A percentile compares a stretch with the other conserved stretches of the same genome.
These are phyloP conservation scores for Penicillium sp. DNA, from an alignment of 2,329 filamentous ascomycete genomes.

Conservation along the genomic window DNA sequence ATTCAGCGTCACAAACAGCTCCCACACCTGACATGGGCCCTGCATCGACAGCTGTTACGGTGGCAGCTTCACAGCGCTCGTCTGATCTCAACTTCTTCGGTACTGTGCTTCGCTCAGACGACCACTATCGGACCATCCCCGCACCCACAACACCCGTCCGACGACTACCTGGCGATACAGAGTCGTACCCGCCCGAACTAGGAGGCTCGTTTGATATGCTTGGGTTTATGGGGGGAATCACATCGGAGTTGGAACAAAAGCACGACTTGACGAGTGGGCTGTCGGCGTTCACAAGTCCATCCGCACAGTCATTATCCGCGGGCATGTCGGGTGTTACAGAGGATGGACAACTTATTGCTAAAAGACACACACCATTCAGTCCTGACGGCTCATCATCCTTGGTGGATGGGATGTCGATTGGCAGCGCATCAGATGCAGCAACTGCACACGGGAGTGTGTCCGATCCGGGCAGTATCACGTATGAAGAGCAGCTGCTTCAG, in stretches of 20 bases:
- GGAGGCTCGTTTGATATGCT: conserved; percentile 32
- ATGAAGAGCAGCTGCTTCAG: conserved; percentile 30
- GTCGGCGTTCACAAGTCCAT: conserved; percentile 13
- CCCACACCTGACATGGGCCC: conserved; percentile 11
- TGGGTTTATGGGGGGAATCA: conserved; percentile 36
- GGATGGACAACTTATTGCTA: conserved; percentile 7
- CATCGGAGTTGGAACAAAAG: conserved; percentile 33
- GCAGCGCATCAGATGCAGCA: conserved; percentile 13
- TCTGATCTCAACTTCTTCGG: conserved; percentile 26
- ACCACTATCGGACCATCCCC: conserved; percentile 16
- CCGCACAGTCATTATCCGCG: conserved; percentile 9
- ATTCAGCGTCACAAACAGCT: conserved; percentile 6
- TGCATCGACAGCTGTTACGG: conserved; percentile 2
- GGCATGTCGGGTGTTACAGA: conserved; percentile 2
- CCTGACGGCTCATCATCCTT: conserved; percentile 13
- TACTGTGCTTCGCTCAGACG: conserved; percentile 26
- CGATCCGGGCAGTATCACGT: conserved; percentile 15
- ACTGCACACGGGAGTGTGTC: conserved; percentile 18
- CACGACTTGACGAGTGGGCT: conserved; percentile 28
- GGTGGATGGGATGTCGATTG: conserved; percentile 14
- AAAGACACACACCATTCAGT: conserved; percentile 11
- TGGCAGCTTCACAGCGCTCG: conserved; percentile 14
- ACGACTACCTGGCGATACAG: conserved; percentile 5
- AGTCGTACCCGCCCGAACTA: conserved; percentile 15
- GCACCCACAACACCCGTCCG: conserved; percentile 6